These are phyloP conservation scores for Begonia fuchsioides DNA, from an alignment of 306 rosid species.

Conservation along the genomic window DNA sequence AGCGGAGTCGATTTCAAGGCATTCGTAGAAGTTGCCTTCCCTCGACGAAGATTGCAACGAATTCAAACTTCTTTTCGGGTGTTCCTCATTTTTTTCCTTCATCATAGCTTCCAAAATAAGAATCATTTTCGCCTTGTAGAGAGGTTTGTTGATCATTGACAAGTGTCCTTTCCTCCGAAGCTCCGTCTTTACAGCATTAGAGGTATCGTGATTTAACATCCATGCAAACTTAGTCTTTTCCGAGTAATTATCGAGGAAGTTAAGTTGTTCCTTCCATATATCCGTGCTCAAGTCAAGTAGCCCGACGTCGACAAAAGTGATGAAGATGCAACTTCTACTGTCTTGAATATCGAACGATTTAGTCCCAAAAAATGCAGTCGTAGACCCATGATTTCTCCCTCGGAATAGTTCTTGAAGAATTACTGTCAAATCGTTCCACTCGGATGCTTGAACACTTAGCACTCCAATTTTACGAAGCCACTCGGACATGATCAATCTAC, in stretches of 20 bases:
- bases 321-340: slow-evolving; percentile 42
- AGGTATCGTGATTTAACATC: slow-evolving; percentile 82
- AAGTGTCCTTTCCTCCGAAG: slow-evolving; percentile 68
- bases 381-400: slow-evolving; percentile 38
- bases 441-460: slow-evolving; percentile 64
- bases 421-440: slow-evolving; percentile 92
- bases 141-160: slow-evolving; percentile 65
- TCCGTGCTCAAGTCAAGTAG: slow-evolving; percentile 93
- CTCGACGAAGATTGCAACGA: slow-evolving; percentile 20
- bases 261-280: slow-evolving; percentile 92
- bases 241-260: slow-evolving; percentile 61
- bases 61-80: slow-evolving; percentile 32
- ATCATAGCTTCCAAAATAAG: slow-evolving; percentile 71
- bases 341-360: slow-evolving; percentile 43
- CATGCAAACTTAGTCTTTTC: slow-evolving; percentile 82
- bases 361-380: slow-evolving; percentile 33
- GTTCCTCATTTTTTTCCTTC: slow-evolving; percentile 50
- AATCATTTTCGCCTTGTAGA: slow-evolving; percentile 72
- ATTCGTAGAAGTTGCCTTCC: slow-evolving; percentile 59
- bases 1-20: slow-evolving; percentile 76
- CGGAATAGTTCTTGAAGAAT: slow-evolving; percentile 60
- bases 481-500: slow-evolving; percentile 53
- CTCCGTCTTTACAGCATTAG: slow-evolving; percentile 71
- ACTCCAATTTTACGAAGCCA: slow-evolving; percentile 71
- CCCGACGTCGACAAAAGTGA: slow-evolving; percentile 72